Conservation (phyloP, 2,329 filamentous ascomycete species). For the Fonsecaea erecta region DNA sequence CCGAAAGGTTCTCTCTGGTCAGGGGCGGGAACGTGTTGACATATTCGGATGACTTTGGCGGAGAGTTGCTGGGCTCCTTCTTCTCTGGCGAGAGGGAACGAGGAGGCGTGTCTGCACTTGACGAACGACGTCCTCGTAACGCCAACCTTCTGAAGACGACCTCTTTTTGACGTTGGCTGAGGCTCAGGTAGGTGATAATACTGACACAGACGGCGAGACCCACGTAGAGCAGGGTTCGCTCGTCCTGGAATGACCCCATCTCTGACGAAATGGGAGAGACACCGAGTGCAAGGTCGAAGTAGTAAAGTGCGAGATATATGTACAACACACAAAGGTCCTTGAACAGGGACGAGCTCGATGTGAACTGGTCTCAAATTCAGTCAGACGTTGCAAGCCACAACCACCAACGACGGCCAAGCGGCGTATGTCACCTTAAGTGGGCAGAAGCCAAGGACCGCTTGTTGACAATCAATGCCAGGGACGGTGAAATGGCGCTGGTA, state of each 20-base stretch:
- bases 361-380: conserved; percentile 8
- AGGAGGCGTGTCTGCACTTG: conserved; percentile 58
- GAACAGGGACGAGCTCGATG: background rate
- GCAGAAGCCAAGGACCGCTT: conserved; percentile 8
- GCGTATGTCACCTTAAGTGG: conserved; percentile 8
- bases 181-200: conserved; percentile 37
- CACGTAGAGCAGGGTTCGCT: conserved; percentile 27
- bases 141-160: conserved; percentile 48
- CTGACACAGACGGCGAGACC: conserved; percentile 25
- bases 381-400: background rate
- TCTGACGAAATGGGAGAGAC: background rate
- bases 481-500: conserved; percentile 14
- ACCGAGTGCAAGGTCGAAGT: background rate
- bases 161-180: conserved; percentile 44
- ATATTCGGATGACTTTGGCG: conserved; percentile 46
- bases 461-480: conserved; percentile 10
- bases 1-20: conserved; percentile 53
- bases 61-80: conserved; percentile 42
- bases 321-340: background rate
- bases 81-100: conserved; percentile 59
- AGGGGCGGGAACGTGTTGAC: conserved; percentile 59
- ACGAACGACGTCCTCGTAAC: conserved; percentile 49
- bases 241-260: conserved; percentile 22
- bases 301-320: background rate
- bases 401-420: conserved; percentile 1